Conservation (phyloP, 2,329 filamentous ascomycete genomes). For the Calonectria honghensis region DNA sequence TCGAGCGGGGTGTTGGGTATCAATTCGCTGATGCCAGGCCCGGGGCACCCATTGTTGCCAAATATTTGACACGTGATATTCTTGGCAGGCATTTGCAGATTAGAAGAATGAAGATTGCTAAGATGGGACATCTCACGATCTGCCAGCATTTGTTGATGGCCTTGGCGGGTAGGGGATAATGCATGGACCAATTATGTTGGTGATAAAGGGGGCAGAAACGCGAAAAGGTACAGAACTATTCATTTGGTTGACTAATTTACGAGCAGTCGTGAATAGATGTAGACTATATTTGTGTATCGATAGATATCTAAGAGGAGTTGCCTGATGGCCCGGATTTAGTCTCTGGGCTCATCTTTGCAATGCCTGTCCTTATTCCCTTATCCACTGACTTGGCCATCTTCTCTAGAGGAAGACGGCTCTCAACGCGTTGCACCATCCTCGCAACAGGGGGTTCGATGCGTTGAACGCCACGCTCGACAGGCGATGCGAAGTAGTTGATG, state of each 20-base stretch:
- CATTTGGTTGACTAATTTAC: slow-evolving; percentile 10
- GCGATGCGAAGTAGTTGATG: slow-evolving; percentile 71
- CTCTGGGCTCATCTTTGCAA: slow-evolving; percentile 62
- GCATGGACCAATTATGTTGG: background rate
- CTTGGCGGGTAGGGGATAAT: background rate
- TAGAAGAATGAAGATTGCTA: background rate
- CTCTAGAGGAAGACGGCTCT: slow-evolving; percentile 69
- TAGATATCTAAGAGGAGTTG: slow-evolving; percentile 5
- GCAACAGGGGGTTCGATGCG: slow-evolving; percentile 69
- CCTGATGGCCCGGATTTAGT: slow-evolving; percentile 43
- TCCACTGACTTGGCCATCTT: slow-evolving; percentile 70
- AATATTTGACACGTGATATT: background rate
- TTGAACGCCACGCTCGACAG: slow-evolving; percentile 68
- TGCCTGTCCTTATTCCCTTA: slow-evolving; percentile 67
- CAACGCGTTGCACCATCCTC: slow-evolving; percentile 66
- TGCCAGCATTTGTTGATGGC: background rate
- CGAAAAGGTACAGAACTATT: background rate
- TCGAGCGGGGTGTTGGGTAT: background rate
- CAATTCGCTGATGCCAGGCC: no score
- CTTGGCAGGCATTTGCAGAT: background rate
- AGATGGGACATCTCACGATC: background rate
- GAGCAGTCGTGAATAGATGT: background rate
- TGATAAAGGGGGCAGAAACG: background rate
- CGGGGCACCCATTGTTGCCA: background rate
- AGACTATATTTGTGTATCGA: background rate